Evolutionary conservation across 805 yeast genomes (phyloP), one percentile per base, ranked within the genome.

Genomic region (Candida ulmi): DNA sequence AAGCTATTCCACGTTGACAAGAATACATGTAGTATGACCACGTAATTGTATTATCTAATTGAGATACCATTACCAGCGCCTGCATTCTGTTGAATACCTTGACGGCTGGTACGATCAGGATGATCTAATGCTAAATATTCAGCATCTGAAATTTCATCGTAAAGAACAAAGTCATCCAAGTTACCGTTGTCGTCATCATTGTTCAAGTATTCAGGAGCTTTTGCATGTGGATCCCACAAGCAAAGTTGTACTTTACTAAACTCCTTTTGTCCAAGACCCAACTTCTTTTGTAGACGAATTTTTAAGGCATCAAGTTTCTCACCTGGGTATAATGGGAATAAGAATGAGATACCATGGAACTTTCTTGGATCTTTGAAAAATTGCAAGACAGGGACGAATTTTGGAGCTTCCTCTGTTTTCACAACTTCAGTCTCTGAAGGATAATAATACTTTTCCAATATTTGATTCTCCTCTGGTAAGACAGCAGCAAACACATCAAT

Each of bases 311-410:
- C 55, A 34, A 85, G 75, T 33, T 64, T 61, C 58, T 93, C 99
- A 12, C 70, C 76, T 8, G 85, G 80, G 35, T 76, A 69, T 7
- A 85, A 61, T n/a, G 77, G 74, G 56, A 90, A 86, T 9, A 84
- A 64, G 56, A 90, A 90, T 4, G 97, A 95, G 36, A 83, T 69
- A n/a, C 96, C 90, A 59, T 90, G 98, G 17, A 74, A 67, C 31
- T 70, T 63, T 33, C 68, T 71, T 19, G 81, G 68, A 30, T 80
- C 84, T 50, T 83, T 85, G 58, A 80, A 75, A 62, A 82, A 90
- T 55, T 88, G 96, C 47, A 78, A 69, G 2, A 82, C 95, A 4
- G 84, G 74, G 2, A 85, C 71, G 31, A 83, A 52, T 49, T 68
- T 71, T 2, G 68, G 45, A 9, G 25, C 42, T 2, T 38, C 43